phyloP scores from a whole-genome alignment of 1,284 basidiomycete genomes.

The Coniferiporia sulphurascens region DNA sequence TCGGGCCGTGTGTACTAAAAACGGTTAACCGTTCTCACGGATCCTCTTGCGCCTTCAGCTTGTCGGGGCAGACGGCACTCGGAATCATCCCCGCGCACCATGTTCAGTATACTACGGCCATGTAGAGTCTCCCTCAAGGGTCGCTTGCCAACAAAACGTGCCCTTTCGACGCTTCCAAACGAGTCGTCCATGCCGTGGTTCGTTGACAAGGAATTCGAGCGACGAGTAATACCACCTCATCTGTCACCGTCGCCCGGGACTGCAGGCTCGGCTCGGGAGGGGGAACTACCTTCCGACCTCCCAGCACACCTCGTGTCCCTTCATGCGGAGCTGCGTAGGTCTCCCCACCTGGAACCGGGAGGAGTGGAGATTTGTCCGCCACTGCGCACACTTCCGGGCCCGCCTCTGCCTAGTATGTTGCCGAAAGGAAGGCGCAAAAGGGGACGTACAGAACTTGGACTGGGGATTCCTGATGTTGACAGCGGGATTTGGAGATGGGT shows the following conservation, averaged over 20 bases:
- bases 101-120: slow-evolving; percentile 2
- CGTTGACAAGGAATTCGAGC: slow-evolving; percentile 16
- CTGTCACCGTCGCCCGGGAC: neutral
- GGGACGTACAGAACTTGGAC: slow-evolving; percentile 60
- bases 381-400: slow-evolving; percentile 16
- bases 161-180: neutral
- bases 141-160: neutral
- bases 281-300: slow-evolving; percentile 14
- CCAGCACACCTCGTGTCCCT: slow-evolving; percentile 19
- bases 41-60: too few relatives aligned
- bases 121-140: neutral
- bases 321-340: slow-evolving; percentile 16
- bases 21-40: too few relatives aligned
- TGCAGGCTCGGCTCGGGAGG: neutral
- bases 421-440: slow-evolving; percentile 56
- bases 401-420: slow-evolving; percentile 16
- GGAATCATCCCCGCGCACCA: neutral
- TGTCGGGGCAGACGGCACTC: too few relatives aligned
- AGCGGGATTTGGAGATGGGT: slow-evolving; percentile 70
- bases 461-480: slow-evolving; percentile 48
- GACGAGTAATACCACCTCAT: slow-evolving; percentile 12
- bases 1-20: too few relatives aligned
- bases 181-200: slow-evolving; percentile 19
- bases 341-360: slow-evolving; percentile 21
- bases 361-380: slow-evolving; percentile 17